These are phyloP conservation scores for Geranomyces michiganensis DNA, from an alignment of 192 early-diverging fungal species.

Conservation along the genomic window DNA sequence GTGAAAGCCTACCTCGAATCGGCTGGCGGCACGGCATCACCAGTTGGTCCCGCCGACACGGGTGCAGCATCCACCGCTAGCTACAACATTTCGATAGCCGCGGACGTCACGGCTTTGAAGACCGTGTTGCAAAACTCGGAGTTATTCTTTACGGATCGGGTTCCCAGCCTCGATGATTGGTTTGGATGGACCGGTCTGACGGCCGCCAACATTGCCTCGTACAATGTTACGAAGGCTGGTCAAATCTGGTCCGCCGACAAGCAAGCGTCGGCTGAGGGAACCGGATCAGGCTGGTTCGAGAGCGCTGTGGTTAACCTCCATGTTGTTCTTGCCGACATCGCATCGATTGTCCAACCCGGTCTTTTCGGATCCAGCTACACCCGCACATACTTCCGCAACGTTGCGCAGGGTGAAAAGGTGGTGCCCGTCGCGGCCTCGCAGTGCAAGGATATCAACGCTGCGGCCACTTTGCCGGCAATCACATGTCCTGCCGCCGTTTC, in stretches of 20 bases:
- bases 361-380: not conserved
- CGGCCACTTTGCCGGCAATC: not conserved
- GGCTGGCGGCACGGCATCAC: not conserved
- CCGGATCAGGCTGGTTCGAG: constrained; percentile 16
- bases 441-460: not conserved
- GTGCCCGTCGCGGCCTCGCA: not conserved
- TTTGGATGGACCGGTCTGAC: not conserved
- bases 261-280: not conserved
- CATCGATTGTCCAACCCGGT: constrained; percentile 3
- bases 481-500: not conserved
- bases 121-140: not conserved
- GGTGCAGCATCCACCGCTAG: not conserved
- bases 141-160: not conserved
- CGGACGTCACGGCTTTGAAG: not conserved
- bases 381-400: constrained; percentile 19
- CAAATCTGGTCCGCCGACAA: constrained; percentile 20
- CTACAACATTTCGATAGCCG: not conserved
- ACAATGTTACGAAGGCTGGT: not conserved
- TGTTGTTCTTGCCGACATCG: constrained; percentile 24
- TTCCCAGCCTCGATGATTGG: not conserved
- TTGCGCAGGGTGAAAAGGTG: not conserved
- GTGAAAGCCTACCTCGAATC: not conserved
- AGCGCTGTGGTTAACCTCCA: constrained; percentile 9
- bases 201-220: not conserved
- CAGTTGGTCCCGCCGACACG: not conserved